Conservation (phyloP, 2,329 filamentous ascomycete genomes). For the Stagonosporopsis rhizophila region DNA sequence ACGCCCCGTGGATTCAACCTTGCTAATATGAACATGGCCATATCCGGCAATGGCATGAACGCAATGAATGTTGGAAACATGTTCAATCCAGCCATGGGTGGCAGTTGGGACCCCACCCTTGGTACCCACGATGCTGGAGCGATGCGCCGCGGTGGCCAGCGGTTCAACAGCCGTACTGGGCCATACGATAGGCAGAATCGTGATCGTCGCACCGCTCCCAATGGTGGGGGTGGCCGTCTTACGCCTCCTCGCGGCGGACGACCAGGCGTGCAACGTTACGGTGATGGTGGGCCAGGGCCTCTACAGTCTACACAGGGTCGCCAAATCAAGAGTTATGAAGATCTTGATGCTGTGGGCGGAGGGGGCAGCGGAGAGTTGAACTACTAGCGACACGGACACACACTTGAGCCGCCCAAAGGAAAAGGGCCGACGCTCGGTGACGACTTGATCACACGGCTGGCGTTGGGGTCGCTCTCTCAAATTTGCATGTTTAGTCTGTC, state of each 20-base stretch:
- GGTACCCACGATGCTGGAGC: conserved; percentile 52
- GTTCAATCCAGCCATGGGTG: conserved; percentile 57
- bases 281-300: conserved; percentile 79
- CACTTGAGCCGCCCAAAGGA: not conserved
- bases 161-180: conserved; percentile 49
- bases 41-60: conserved; percentile 60
- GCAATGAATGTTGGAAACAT: conserved; percentile 49
- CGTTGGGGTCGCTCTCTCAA: conserved; percentile 21
- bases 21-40: conserved; percentile 70
- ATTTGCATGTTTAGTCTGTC: conserved; percentile 22
- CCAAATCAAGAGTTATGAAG: conserved; percentile 95
- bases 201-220: conserved; percentile 55
- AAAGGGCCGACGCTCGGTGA: conserved; percentile 4
- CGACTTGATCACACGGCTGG: conserved; percentile 24
- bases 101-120: conserved; percentile 64
- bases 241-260: conserved; percentile 58
- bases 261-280: conserved; percentile 68
- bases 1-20: conserved; percentile 93
- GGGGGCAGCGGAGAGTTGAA: conserved; percentile 82
- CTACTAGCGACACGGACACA: conserved; percentile 63
- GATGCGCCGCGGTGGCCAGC: conserved; percentile 51
- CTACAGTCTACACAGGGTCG: conserved; percentile 91
- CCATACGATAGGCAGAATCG: conserved; percentile 52
- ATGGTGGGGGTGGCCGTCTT: conserved; percentile 56
- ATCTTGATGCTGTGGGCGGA: conserved; percentile 77